Conservation (phyloP, 2,329 filamentous ascomycete species). For the Pseudocercospora vitis region DNA sequence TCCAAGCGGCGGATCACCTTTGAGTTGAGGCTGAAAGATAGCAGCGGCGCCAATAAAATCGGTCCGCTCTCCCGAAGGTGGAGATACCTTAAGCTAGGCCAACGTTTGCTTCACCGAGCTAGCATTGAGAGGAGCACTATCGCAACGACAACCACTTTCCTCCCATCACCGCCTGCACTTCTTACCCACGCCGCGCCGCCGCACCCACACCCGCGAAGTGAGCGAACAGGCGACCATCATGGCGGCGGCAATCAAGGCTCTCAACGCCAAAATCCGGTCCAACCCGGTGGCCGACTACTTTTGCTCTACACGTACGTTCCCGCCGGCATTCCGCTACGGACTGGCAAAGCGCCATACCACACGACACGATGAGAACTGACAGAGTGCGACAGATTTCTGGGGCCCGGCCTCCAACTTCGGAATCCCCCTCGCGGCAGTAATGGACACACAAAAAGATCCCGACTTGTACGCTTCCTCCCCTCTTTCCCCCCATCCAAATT, state of each 20-base stretch:
- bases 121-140: background rate
- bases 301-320: constrained; percentile 53
- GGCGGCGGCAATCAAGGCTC: constrained; percentile 54
- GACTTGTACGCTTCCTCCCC: constrained; percentile 45
- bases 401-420: constrained; percentile 50
- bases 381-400: constrained; percentile 49
- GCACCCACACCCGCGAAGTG: background rate
- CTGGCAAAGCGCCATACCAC: constrained; percentile 37
- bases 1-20: no score
- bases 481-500: background rate
- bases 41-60: background rate
- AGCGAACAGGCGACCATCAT: constrained; percentile 37
- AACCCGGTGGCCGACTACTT: constrained; percentile 54
- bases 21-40: background rate
- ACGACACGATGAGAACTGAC: background rate
- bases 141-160: background rate
- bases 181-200: background rate
- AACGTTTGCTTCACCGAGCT: background rate
- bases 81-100: background rate
- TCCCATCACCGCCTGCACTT: background rate
- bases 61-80: constrained; percentile 3
- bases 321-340: constrained; percentile 50
- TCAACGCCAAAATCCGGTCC: constrained; percentile 54
- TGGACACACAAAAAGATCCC: constrained; percentile 55
- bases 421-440: constrained; percentile 55